Conservation (phyloP, 2,329 filamentous ascomycete genomes). For the Orbilia javanica region DNA sequence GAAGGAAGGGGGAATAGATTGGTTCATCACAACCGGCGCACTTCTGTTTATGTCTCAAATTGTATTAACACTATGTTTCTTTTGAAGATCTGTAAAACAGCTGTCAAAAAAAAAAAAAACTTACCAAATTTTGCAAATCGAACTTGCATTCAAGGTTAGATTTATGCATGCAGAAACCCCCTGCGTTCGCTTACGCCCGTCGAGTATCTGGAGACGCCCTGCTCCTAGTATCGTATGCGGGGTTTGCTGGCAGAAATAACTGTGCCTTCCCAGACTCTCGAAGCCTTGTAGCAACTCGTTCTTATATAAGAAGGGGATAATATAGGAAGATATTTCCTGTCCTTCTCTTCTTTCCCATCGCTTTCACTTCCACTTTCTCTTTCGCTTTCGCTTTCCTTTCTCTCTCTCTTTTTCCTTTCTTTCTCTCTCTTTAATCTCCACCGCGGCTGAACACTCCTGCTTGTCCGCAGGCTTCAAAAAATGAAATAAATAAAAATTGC, state of each 20-base stretch:
- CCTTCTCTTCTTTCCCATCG: background rate
- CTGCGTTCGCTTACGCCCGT: background rate
- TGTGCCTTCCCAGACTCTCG: background rate
- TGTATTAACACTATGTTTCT: no score
- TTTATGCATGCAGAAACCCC: background rate
- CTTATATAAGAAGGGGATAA: conserved; percentile 3
- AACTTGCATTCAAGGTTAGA: no score
- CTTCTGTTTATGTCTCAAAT: no score
- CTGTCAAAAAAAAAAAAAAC: background rate
- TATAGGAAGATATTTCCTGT: background rate
- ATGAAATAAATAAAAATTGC: no score
- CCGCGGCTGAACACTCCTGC: no score
- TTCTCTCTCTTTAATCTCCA: no score
- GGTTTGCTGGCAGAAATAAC: background rate
- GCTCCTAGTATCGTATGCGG: background rate
- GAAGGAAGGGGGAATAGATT: no score
- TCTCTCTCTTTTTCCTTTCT: no score
- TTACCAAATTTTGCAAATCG: conserved; percentile 3
- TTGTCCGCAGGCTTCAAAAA: no score
- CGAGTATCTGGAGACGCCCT: background rate
- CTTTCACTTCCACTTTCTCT: background rate
- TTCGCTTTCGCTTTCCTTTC: no score
- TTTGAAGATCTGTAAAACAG: no score
- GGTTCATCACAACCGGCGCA: no score
- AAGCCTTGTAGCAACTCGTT: background rate